Evolutionary conservation across 1,284 basidiomycete species (phyloP), one percentile per base, ranked within the genome.

Genomic region (Leccinum solheimii): DNA sequence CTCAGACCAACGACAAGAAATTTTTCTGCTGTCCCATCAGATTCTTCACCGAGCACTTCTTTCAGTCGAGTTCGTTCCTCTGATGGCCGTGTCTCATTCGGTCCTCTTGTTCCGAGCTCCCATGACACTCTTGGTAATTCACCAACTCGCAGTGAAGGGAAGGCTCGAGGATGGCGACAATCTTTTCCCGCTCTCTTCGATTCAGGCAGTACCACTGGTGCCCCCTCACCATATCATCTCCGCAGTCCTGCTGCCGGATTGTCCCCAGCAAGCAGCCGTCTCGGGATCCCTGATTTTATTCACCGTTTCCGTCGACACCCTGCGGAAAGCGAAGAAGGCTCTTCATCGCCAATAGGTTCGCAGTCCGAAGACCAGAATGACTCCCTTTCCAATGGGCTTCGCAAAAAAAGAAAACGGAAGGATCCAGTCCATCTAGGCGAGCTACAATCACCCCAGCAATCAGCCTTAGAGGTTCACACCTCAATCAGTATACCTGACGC

Each of bases 11-110:
- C 50, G 40, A 32, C 43, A 9, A 68, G 58, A 68, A 72, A 36
- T 67, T 58, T 55, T 34, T 68, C 55, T 54, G 52, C 66, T 6
- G 68, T 72, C 11, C 70, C 78, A 21, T 78, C 76, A 7, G 73
- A 78, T 55, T 76, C 72, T 59, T 73, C 79, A 7, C 70, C 80
- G 9, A 76, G 78, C 3, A 78, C 79, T n/a, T 80, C 81, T 21
- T 67, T 79, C 34, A 74, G 77, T 23, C 74, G 75, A 61, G 75
- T 75, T 56, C 71, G 74, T 49, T 79, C 79, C n/a, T 73, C 75
- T 40, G 84, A 87, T 57, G 81, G 78, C 8, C 78, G 75, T 45
- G 64, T 85, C 36, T 80, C 82, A 5, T 83, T 84, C 58, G 79
- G 84, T 61, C 83, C 81, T 5, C 67, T 75, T 19, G 67, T 74